Evolutionary conservation across 2,329 filamentous ascomycete species (phyloP).

Genomic region (Hirsutella minnesotensis): DNA sequence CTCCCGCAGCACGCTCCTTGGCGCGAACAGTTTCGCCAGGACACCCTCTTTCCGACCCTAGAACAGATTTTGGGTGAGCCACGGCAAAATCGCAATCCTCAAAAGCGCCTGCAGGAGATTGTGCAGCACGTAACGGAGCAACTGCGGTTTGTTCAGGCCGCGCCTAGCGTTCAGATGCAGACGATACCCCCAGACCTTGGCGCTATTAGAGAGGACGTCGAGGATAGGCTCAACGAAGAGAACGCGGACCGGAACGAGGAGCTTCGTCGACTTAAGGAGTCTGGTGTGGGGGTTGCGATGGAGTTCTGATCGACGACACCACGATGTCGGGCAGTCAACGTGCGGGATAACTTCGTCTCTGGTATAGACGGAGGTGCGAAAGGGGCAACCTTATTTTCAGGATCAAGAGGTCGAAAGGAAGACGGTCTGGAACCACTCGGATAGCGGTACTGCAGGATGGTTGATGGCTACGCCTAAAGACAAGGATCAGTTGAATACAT

Average conservation of each 20-base stretch:
- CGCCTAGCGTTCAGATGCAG: conserved; percentile 78
- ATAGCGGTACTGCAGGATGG: too few species aligned
- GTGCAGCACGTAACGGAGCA: conserved; percentile 74
- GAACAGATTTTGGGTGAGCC: conserved; percentile 56
- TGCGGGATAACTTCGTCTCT: too few species aligned
- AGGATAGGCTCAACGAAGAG: conserved; percentile 54
- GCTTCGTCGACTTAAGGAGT: conserved; percentile 40
- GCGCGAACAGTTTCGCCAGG: conserved; percentile 77
- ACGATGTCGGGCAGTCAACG: too few species aligned
- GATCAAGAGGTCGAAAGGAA: too few species aligned
- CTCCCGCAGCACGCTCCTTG: conserved; percentile 76
- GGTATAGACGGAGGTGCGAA: too few species aligned
- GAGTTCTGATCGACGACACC: too few species aligned
- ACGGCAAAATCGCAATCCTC: conserved; percentile 66
- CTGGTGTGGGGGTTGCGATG: conserved; percentile 45
- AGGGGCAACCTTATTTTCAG: too few species aligned
- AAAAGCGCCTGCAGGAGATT: conserved; percentile 63
- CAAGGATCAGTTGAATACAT: too few species aligned
- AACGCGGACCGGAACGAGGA: conserved; percentile 45
- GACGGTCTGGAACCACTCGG: too few species aligned
- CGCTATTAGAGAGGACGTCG: conserved; percentile 55
- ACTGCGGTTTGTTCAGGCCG: conserved; percentile 69
- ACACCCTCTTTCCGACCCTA: conserved; percentile 81
- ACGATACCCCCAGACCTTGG: conserved; percentile 68
- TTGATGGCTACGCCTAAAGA: too few species aligned